phyloP scores from a whole-genome alignment of 495 filamentous ascomycete species.

The Thozetella sp. region DNA sequence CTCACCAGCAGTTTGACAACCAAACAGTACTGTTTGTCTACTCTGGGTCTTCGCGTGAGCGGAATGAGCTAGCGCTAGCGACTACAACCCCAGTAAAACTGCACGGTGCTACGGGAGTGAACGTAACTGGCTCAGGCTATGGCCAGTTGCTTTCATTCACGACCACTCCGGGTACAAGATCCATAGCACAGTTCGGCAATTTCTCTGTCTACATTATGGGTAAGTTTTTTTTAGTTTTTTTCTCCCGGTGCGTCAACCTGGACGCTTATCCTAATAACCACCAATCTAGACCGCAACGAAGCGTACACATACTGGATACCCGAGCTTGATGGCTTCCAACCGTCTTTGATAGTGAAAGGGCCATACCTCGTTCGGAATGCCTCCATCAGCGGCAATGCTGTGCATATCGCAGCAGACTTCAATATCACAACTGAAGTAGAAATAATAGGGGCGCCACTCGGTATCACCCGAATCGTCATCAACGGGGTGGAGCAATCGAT shows the following conservation, averaged over 20 bases:
- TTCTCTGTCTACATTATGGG: slow-evolving; percentile 54
- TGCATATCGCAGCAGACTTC: slow-evolving; percentile 70
- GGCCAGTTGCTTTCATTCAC: slow-evolving; percentile 1
- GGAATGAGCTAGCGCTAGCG: slow-evolving; percentile 62
- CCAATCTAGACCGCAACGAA: slow-evolving; percentile 56
- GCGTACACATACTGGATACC: slow-evolving; percentile 78
- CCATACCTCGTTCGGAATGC: slow-evolving; percentile 74
- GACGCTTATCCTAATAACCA: not conserved
- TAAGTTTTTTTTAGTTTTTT: slow-evolving; percentile 7
- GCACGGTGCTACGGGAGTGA: slow-evolving; percentile 15
- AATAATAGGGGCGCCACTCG: slow-evolving; percentile 59
- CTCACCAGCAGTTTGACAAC: slow-evolving; percentile 40
- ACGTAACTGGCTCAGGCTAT: not conserved
- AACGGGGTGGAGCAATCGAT: slow-evolving; percentile 51
- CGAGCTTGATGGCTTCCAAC: slow-evolving; percentile 34
- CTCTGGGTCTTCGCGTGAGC: slow-evolving; percentile 67
- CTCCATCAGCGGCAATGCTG: slow-evolving; percentile 43
- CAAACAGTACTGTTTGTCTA: slow-evolving; percentile 68
- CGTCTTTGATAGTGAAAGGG: slow-evolving; percentile 66
- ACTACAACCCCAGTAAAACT: slow-evolving; percentile 50
- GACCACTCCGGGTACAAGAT: not conserved
- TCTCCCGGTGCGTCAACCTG: not conserved
- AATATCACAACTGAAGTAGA: slow-evolving; percentile 66
- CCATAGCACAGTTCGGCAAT: slow-evolving; percentile 52
- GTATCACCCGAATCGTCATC: slow-evolving; percentile 53